phyloP scores from a whole-genome alignment of 2,329 filamentous ascomycete genomes.

The Ceratocystis colombiana region DNA sequence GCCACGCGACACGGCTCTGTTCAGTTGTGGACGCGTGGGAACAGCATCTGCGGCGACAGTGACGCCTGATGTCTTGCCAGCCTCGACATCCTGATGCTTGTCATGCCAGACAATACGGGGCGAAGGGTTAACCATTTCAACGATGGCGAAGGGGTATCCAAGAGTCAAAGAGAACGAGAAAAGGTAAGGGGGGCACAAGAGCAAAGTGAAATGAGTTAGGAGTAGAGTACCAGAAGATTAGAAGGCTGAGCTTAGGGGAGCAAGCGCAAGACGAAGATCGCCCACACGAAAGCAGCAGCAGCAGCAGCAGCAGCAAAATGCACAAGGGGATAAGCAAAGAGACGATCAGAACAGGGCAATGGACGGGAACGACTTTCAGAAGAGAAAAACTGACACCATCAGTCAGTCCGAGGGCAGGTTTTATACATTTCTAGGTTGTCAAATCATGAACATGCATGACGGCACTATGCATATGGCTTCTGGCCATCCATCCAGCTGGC shows the following conservation, averaged over 20 bases:
- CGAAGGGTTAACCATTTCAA: conserved; percentile 18
- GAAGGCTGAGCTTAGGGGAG: conserved; percentile 15
- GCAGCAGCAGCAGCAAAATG: conserved; percentile 2
- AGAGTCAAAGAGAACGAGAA: neutral
- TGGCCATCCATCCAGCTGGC: neutral
- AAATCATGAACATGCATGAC: conserved; percentile 1
- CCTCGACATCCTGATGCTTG: conserved; percentile 21
- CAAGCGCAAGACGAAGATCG: conserved; percentile 24
- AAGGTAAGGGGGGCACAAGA: neutral
- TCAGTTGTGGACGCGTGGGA: conserved; percentile 22
- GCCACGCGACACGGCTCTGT: conserved; percentile 23
- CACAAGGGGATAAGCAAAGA: conserved; percentile 3
- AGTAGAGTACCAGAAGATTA: neutral
- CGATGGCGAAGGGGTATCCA: neutral
- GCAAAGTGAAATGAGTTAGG: neutral
- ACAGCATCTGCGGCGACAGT: conserved; percentile 13
- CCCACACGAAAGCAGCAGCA: conserved; percentile 21
- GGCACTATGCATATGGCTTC: conserved; percentile 7
- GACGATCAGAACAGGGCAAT: conserved; percentile 1
- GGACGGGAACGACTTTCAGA: neutral
- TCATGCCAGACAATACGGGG: conserved; percentile 21
- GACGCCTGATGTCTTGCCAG: conserved; percentile 18
- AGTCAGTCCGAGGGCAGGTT: conserved; percentile 1
- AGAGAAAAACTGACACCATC: neutral
- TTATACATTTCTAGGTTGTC: neutral